A percentile compares a stretch with the other conserved stretches of the same genome.
phyloP scores from a whole-genome alignment of 768 basidiomycete species.

The Tulasnella calospora region DNA sequence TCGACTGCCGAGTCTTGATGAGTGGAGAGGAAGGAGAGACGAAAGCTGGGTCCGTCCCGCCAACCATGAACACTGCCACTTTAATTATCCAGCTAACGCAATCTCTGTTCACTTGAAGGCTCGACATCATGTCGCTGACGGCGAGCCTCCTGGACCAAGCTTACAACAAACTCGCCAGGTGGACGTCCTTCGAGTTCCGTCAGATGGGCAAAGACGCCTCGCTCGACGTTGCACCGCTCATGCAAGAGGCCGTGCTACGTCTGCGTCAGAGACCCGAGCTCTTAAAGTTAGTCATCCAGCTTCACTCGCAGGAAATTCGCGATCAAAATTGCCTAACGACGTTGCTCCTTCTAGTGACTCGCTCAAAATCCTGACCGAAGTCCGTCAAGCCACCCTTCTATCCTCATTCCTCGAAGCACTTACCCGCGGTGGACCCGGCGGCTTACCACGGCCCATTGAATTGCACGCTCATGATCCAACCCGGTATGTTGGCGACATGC shows the following conservation, averaged over 20 bases:
- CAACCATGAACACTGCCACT: neutral
- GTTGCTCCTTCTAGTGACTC: constrained; percentile 52
- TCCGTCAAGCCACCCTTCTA: constrained; percentile 74
- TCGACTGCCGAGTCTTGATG: constrained; percentile 82
- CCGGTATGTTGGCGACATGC: constrained; percentile 96
- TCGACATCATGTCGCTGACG: constrained; percentile 85
- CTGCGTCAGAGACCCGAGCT: constrained; percentile 75
- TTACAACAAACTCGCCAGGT: constrained; percentile 83
- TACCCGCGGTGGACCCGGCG: constrained; percentile 80
- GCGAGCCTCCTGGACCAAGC: constrained; percentile 80
- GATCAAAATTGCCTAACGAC: constrained; percentile 35
- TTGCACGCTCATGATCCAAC: constrained; percentile 96
- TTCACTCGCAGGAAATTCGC: constrained; percentile 42
- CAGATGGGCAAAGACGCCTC: constrained; percentile 68
- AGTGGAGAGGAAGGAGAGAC: constrained; percentile 77
- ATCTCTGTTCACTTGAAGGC: constrained; percentile 41
- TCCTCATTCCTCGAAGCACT: constrained; percentile 81
- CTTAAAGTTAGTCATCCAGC: constrained; percentile 65
- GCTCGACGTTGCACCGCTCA: constrained; percentile 57
- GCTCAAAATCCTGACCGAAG: constrained; percentile 53
- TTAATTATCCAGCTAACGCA: neutral
- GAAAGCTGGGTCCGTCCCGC: constrained; percentile 56
- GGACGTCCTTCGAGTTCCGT: constrained; percentile 79
- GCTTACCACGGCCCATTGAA: constrained; percentile 87
- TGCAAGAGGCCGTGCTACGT: constrained; percentile 68